Percentiles rank a stretch among this genome's conserved stretches.
Conservation (phyloP, 495 filamentous ascomycete species). For the Tuber indicum region DNA sequence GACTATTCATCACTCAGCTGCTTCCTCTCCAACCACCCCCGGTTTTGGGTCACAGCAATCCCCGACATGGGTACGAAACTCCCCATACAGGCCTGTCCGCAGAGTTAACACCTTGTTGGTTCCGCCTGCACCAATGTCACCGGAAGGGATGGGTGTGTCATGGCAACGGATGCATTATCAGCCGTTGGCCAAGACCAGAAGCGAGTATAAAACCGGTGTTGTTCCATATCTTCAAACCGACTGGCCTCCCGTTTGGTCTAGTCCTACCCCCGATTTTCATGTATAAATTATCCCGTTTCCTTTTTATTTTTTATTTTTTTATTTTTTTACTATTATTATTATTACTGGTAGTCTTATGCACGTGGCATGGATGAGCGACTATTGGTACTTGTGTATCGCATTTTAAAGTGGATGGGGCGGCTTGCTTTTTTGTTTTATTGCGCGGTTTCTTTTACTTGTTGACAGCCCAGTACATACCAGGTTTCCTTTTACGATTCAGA, state of each 20-base stretch:
- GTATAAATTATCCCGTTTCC: conserved; percentile 10
- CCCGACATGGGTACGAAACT: conserved; percentile 51
- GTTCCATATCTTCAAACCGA: conserved; percentile 61
- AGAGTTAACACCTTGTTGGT: conserved; percentile 82
- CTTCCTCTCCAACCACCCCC: conserved; percentile 47
- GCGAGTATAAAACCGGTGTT: conserved; percentile 71
- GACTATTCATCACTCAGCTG: conserved; percentile 50
- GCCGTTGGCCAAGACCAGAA: conserved; percentile 66
- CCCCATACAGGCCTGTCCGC: conserved; percentile 87
- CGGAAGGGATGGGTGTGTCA: conserved; percentile 63
- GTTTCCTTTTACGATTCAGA: conserved; percentile 1
- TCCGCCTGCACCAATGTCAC: conserved; percentile 72
- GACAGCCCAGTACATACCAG: conserved; percentile 4
- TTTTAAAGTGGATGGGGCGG: conserved; percentile 34
- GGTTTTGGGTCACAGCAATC: conserved; percentile 50
- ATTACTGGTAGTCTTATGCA: conserved; percentile 20
- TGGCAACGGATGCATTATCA: conserved; percentile 94
- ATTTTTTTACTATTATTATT: conserved; percentile 8
- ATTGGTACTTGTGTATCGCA: conserved; percentile 20
- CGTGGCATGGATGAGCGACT: neutral
- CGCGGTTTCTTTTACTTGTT: conserved; percentile 16
- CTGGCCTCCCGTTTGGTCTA: conserved; percentile 37
- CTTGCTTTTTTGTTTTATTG: conserved; percentile 28
- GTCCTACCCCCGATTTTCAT: conserved; percentile 21
- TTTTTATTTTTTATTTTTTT: conserved; percentile 19